Conservation (phyloP, 2,329 filamentous ascomycete genomes). For the Cercospora sesami region DNA sequence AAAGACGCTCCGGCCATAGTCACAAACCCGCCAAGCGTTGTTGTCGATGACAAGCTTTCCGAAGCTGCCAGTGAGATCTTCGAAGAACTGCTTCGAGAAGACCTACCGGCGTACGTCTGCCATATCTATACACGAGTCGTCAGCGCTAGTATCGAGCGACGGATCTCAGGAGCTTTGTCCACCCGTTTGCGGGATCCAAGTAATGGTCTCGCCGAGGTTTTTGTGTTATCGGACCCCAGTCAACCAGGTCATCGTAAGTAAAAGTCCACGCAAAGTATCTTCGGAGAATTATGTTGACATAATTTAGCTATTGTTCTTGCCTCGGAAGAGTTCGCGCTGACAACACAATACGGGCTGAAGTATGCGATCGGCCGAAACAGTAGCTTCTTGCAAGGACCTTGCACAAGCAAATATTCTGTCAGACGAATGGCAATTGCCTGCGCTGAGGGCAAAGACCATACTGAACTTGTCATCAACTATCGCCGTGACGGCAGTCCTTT, state of each 20-base stretch:
- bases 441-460: conserved; percentile 63
- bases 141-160: conserved; percentile 64
- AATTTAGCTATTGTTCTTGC: conserved; percentile 65
- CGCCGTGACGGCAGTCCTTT: conserved; percentile 74
- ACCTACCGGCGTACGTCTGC: conserved; percentile 70
- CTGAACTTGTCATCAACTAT: conserved; percentile 72
- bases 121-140: conserved; percentile 67
- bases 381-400: conserved; percentile 73
- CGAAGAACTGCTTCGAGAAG: conserved; percentile 62
- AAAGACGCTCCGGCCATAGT: conserved; percentile 46
- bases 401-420: conserved; percentile 64
- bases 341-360: conserved; percentile 70
- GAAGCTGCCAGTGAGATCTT: conserved; percentile 65
- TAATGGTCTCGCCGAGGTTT: conserved; percentile 72
- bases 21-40: conserved; percentile 6
- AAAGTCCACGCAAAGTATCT: background rate
- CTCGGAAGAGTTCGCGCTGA: conserved; percentile 72
- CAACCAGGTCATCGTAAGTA: conserved; percentile 61
- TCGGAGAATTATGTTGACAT: background rate
- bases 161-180: conserved; percentile 66
- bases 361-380: conserved; percentile 76
- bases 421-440: conserved; percentile 62
- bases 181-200: conserved; percentile 64
- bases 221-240: conserved; percentile 72
- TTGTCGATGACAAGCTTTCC: conserved; percentile 56